These are phyloP conservation scores for Boletus subluridellus DNA, from an alignment of 1,284 basidiomycete species.

Conservation along the genomic window DNA sequence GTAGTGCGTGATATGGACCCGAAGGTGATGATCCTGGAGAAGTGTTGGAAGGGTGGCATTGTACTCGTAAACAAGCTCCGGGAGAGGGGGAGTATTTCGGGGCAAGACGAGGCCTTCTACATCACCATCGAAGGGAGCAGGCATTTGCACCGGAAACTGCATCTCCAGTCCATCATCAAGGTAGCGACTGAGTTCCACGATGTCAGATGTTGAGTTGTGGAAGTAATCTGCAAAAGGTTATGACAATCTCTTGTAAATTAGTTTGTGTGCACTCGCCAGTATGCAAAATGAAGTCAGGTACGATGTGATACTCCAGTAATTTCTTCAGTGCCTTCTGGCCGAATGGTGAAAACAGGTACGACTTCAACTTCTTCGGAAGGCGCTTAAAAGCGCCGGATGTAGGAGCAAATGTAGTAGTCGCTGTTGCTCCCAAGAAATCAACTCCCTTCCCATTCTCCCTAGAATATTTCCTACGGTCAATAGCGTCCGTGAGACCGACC, in stretches of 20 bases:
- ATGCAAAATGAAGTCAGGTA: slow-evolving; percentile 55
- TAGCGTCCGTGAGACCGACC: slow-evolving; percentile 44
- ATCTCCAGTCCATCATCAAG: not conserved
- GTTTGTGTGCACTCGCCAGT: slow-evolving; percentile 40
- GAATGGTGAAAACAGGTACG: slow-evolving; percentile 68
- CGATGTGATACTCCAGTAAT: slow-evolving; percentile 63
- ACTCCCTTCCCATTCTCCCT: slow-evolving; percentile 36
- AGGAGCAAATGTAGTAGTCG: slow-evolving; percentile 65
- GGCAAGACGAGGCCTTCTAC: not conserved
- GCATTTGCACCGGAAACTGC: not conserved
- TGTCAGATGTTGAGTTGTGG: slow-evolving; percentile 17
- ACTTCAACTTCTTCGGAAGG: slow-evolving; percentile 53
- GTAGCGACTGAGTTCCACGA: not conserved
- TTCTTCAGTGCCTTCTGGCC: slow-evolving; percentile 57
- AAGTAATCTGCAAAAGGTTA: slow-evolving; percentile 18
- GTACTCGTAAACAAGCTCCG: slow-evolving; percentile 42
- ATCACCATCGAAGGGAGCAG: not conserved
- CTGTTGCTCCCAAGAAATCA: slow-evolving; percentile 45
- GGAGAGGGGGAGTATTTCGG: not conserved
- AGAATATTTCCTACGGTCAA: slow-evolving; percentile 46
- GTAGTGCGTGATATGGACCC: slow-evolving; percentile 44
- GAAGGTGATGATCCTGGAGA: slow-evolving; percentile 47
- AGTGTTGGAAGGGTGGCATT: slow-evolving; percentile 50
- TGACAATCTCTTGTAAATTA: not conserved
- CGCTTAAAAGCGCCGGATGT: slow-evolving; percentile 59